Percentiles rank a stretch among this genome's conserved stretches.
Conservation (phyloP, 139 green algal genomes). For the Chlamydomonas applanata region DNA sequence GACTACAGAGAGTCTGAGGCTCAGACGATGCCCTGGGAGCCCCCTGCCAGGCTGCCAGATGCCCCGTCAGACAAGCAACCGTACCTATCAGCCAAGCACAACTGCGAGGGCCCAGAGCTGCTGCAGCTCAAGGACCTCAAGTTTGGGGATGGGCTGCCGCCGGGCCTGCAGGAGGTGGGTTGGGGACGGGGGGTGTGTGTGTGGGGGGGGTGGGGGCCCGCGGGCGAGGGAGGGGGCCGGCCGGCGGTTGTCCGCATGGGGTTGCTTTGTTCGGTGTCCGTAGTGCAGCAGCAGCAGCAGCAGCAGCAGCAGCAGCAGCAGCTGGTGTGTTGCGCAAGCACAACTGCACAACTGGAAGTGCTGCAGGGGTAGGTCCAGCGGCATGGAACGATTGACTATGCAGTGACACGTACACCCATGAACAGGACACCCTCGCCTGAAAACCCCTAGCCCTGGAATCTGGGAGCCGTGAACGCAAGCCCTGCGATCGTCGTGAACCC, state of each 20-base stretch:
- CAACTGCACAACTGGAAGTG: too few relatives aligned
- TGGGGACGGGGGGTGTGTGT: neutral
- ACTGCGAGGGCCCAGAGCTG: slow-evolving; percentile 63
- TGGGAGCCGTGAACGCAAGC: too few relatives aligned
- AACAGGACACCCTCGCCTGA: too few relatives aligned
- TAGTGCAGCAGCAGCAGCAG: neutral
- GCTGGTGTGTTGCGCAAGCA: neutral
- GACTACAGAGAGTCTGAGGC: slow-evolving; percentile 76
- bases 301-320: neutral
- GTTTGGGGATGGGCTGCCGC: slow-evolving; percentile 62
- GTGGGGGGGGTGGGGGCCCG: too few relatives aligned
- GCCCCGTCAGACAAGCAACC: slow-evolving; percentile 57
- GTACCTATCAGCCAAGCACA: slow-evolving; percentile 43
- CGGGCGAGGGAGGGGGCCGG: too few relatives aligned
- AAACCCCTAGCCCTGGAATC: too few relatives aligned
- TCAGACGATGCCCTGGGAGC: slow-evolving; percentile 71
- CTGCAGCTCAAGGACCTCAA: slow-evolving; percentile 62
- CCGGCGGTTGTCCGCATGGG: neutral
- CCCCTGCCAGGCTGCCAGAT: slow-evolving; percentile 51
- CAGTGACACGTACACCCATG: too few relatives aligned
- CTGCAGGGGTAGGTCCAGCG: too few relatives aligned
- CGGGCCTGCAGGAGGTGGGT: slow-evolving; percentile 45
- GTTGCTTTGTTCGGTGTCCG: neutral
- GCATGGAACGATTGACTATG: too few relatives aligned
- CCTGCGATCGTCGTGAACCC: too few relatives aligned